A percentile compares a stretch with the other conserved stretches of the same genome.
Conservation (phyloP, 257 asterid genomes). For the Jasminum sambac region DNA sequence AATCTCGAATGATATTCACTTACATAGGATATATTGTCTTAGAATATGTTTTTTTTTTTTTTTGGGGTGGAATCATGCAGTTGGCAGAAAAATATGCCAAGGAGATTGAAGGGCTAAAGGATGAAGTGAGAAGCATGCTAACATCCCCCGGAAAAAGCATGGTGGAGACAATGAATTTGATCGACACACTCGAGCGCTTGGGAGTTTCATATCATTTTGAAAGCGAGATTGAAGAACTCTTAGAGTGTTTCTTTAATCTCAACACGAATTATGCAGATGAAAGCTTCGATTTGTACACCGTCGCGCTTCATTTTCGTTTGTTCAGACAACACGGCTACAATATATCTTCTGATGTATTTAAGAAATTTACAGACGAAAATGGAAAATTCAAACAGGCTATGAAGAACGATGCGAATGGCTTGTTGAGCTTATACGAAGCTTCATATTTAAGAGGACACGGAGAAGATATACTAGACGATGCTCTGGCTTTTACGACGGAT, state of each 20-base stretch:
- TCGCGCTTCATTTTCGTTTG: slow-evolving; percentile 1
- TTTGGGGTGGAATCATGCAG: background rate
- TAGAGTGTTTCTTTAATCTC: background rate
- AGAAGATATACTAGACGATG: background rate
- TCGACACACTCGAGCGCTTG: slow-evolving; percentile 4
- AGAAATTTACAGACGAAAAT: background rate
- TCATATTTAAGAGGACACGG: background rate
- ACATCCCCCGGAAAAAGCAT: background rate
- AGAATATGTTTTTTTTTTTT: background rate
- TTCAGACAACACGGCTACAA: slow-evolving; percentile 2
- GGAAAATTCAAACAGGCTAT: background rate
- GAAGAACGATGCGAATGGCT: background rate
- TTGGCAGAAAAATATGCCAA: background rate
- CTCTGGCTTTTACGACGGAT: background rate
- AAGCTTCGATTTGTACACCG: background rate
- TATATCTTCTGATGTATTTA: background rate
- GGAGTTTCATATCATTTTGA: background rate
- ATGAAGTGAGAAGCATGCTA: background rate
- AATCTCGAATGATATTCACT: background rate
- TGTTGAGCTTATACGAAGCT: background rate
- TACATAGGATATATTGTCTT: background rate
- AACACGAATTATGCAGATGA: background rate
- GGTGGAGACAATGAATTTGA: background rate
- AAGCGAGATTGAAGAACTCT: background rate
- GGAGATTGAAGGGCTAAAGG: background rate